Evolutionary conservation across 495 filamentous ascomycete genomes (phyloP), one percentile per base, ranked within the genome.

Genomic region (Lepraria neglecta): DNA sequence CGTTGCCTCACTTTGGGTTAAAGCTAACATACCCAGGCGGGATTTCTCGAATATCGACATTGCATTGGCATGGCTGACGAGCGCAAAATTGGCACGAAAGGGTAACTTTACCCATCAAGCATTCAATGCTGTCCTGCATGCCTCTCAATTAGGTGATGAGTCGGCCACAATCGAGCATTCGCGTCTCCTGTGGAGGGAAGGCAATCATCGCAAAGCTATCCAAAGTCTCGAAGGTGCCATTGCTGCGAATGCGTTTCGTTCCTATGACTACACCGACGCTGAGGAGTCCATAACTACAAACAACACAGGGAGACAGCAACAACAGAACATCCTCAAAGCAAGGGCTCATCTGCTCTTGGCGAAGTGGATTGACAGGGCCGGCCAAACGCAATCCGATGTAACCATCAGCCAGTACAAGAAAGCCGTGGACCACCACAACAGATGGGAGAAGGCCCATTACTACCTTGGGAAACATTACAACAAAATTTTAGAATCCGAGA

Each of bases 391-490:
- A 70, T 87, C 89, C 19, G 79, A 82, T 40, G 83, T 84, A 6
- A 82, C 97, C 59, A 84, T 88, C 31, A 78, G 83, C 19, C 84
- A 89, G 70, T 97, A 96, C 70, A 85, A 86, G 45, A 78, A 85
- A 61, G 92, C 91, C 9, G 77, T 78, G 45, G 76, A 75, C 46
- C 67, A 76, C n/a, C 72, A 79, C 54, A 70, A 70, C 50, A 85
- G 83, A 63, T 99, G 92, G 91, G 95, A 99, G 67, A 96, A 96
- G 74, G 92, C 89, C 0, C 89, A 96, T 71, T 97, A 97, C 72
- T 95, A 97, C 73, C 80, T 99, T 19, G 94, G 94, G 14, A 92
- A 92, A 60, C 89, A 97, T 73, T 99, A 97, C 78, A 95, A 96
- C 70, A 99, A 97, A 69, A 81, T 97, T 17, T 78, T 96, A 21